Evolutionary conservation across 306 rosid species (phyloP).

Genomic region (Dryas alaskensis): DNA sequence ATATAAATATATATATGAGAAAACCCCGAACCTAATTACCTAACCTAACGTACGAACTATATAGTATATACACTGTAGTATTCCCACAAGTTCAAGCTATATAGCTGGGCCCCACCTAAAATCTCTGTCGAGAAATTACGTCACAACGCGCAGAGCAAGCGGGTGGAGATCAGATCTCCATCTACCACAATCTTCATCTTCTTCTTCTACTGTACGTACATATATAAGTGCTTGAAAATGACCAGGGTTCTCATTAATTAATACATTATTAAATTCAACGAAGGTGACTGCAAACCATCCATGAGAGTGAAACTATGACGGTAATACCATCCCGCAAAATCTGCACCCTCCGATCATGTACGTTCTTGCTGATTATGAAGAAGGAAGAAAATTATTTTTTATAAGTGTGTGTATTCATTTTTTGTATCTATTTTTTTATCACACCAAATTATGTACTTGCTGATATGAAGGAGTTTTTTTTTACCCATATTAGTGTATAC

Average conservation of each 20-base stretch:
- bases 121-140: slow-evolving; percentile 26
- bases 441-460: no score
- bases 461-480: no score
- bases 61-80: not conserved
- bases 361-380: not conserved
- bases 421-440: no score
- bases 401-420: no score
- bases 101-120: slow-evolving; percentile 29
- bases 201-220: not conserved
- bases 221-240: slow-evolving; percentile 15
- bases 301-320: not conserved
- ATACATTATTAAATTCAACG: slow-evolving; percentile 11
- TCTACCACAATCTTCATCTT: not conserved
- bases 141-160: slow-evolving; percentile 6
- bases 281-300: slow-evolving; percentile 10
- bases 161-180: not conserved
- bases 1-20: no score
- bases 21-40: no score
- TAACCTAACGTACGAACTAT: not conserved
- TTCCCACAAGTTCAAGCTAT: not conserved
- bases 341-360: not conserved
- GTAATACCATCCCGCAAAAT: not conserved
- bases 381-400: no score
- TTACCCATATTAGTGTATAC: no score
- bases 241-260: not conserved